Percentiles rank a stretch among this genome's conserved stretches.
These are phyloP conservation scores for Pseudocercospora eumusae DNA, from an alignment of 2,329 filamentous ascomycete species.

Conservation along the genomic window DNA sequence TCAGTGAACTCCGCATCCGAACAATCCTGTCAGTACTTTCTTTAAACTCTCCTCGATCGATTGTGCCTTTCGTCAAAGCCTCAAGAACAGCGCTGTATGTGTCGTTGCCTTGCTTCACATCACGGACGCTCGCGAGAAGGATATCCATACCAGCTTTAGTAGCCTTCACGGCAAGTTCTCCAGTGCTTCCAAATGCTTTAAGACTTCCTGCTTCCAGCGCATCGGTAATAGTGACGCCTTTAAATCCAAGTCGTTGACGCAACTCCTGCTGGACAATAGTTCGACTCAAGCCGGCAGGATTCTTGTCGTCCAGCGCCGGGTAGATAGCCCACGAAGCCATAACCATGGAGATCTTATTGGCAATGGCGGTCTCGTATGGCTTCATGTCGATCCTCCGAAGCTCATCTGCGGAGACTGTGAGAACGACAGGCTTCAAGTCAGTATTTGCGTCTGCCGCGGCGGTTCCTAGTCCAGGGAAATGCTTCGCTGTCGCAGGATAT, in stretches of 20 bases:
- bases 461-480: slow-evolving; percentile 25
- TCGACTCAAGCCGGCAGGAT: slow-evolving; percentile 20
- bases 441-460: slow-evolving; percentile 20
- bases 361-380: slow-evolving; percentile 22
- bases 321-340: slow-evolving; percentile 28
- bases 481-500: slow-evolving; percentile 25
- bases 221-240: slow-evolving; percentile 27
- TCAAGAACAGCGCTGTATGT: slow-evolving; percentile 16
- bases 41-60: slow-evolving; percentile 22
- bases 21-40: slow-evolving; percentile 21
- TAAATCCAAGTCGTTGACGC: slow-evolving; percentile 19
- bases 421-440: slow-evolving; percentile 20
- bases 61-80: slow-evolving; percentile 15
- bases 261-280: slow-evolving; percentile 21
- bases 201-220: slow-evolving; percentile 26
- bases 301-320: slow-evolving; percentile 18
- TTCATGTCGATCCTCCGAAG: slow-evolving; percentile 18
- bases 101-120: slow-evolving; percentile 18
- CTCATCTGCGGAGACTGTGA: slow-evolving; percentile 17
- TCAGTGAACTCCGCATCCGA: slow-evolving; percentile 9
- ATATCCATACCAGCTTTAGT: slow-evolving; percentile 26
- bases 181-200: slow-evolving; percentile 19
- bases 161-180: slow-evolving; percentile 17
- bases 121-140: slow-evolving; percentile 18
- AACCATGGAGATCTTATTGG: slow-evolving; percentile 18